Evolutionary conservation across 345 rosid species (phyloP).

Genomic region (Populus ilicifolia): DNA sequence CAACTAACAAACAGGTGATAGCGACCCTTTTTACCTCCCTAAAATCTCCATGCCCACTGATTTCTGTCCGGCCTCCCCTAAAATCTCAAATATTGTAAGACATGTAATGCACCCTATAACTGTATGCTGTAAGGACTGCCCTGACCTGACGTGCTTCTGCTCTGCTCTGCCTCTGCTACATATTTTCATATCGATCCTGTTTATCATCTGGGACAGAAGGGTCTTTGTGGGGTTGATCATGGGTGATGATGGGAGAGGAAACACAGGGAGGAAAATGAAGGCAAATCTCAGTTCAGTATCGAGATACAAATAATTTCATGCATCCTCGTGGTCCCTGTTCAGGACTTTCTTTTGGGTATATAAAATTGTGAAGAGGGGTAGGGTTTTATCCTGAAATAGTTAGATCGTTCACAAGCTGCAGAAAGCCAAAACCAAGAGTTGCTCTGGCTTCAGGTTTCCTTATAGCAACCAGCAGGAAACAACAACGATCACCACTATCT

Average conservation of each 20-base stretch:
- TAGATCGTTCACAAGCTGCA: conserved; percentile 50
- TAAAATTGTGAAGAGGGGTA: background rate
- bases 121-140: background rate
- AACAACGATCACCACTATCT: conserved; percentile 10
- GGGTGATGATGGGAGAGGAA: conserved; percentile 12
- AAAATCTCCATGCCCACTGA: background rate
- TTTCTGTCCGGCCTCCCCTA: conserved; percentile 32
- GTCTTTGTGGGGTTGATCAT: background rate
- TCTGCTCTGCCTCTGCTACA: background rate
- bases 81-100: background rate
- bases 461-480: conserved; percentile 29
- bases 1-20: conserved; percentile 65
- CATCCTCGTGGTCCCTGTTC: conserved; percentile 36
- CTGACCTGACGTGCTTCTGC: background rate
- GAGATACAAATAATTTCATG: conserved; percentile 53
- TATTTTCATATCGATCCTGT: no score
- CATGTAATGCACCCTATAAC: background rate
- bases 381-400: conserved; percentile 40
- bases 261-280: conserved; percentile 19
- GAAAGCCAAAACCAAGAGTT: conserved; percentile 63
- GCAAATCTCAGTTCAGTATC: conserved; percentile 61
- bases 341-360: background rate
- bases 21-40: conserved; percentile 31
- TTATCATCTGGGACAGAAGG: background rate
- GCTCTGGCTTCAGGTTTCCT: conserved; percentile 40